A percentile compares a stretch with the other conserved stretches of the same genome.
phyloP scores from a whole-genome alignment of 768 basidiomycete genomes.

The Melanogaster broomeanus region DNA sequence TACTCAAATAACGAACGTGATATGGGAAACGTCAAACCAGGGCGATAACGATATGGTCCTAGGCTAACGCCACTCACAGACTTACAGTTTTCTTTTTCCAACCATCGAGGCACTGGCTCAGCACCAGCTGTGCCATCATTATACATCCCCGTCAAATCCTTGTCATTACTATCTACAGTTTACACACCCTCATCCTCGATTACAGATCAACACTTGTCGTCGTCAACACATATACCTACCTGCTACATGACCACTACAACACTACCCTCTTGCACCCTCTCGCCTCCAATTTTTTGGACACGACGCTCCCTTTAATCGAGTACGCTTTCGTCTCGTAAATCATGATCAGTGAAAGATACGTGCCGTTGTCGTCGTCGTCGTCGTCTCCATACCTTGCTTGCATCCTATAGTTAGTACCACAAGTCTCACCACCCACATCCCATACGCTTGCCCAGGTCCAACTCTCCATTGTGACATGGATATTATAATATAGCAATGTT shows the following conservation, averaged over 20 bases:
- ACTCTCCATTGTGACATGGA: not conserved
- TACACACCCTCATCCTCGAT: constrained; percentile 11
- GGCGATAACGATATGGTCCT: constrained; percentile 32
- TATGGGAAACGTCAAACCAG: constrained; percentile 30
- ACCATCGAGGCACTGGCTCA: constrained; percentile 8
- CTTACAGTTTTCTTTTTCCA: constrained; percentile 4
- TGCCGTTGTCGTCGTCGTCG: not conserved
- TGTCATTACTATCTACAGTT: constrained; percentile 17
- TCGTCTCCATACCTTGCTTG: constrained; percentile 6
- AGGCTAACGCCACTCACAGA: constrained; percentile 18
- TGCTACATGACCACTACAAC: constrained; percentile 15
- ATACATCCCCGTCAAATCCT: constrained; percentile 2
- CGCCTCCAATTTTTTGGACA: not conserved
- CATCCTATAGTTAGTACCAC: constrained; percentile 6
- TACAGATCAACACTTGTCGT: constrained; percentile 8
- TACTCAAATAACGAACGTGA: constrained; percentile 21
- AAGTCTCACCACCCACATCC: constrained; percentile 1
- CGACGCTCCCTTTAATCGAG: not conserved
- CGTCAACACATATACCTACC: constrained; percentile 19
- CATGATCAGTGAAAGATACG: no score
- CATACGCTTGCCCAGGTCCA: not conserved
- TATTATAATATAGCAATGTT: not conserved
- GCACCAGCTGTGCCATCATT: not conserved
- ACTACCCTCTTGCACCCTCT: constrained; percentile 1
- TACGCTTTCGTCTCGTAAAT: no score